phyloP scores from a whole-genome alignment of 2,329 filamentous ascomycete genomes.

The Aspergillus ochraceus region DNA sequence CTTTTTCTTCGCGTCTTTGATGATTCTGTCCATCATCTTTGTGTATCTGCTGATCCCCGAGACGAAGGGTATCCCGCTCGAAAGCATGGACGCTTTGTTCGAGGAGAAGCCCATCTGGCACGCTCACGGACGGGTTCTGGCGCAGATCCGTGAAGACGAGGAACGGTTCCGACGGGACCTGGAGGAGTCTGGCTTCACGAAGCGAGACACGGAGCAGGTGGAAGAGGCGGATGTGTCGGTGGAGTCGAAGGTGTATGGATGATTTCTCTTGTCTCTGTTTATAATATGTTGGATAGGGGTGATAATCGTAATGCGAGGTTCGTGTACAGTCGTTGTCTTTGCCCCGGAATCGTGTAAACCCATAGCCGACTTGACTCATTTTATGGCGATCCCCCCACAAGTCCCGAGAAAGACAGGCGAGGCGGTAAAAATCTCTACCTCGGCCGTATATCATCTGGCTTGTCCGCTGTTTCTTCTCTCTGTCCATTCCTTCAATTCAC shows the following conservation, averaged over 20 bases:
- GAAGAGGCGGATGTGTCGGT: conserved; percentile 8
- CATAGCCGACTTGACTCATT: not conserved
- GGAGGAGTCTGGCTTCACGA: conserved; percentile 15
- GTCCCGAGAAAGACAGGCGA: not conserved
- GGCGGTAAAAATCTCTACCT: not conserved
- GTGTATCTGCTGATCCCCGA: conserved; percentile 63
- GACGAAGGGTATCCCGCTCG: conserved; percentile 65
- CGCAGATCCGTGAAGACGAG: conserved; percentile 35
- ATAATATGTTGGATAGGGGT: too few species aligned
- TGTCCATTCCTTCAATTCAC: too few species aligned
- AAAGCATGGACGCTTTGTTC: conserved; percentile 65
- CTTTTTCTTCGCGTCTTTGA: conserved; percentile 66
- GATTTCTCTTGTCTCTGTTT: not conserved
- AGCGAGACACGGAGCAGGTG: conserved; percentile 12
- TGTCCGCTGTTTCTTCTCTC: too few species aligned
- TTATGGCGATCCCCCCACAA: not conserved
- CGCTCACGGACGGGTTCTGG: conserved; percentile 35
- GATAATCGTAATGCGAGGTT: too few species aligned
- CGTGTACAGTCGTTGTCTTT: too few species aligned
- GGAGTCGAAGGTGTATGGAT: not conserved
- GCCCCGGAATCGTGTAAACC: not conserved
- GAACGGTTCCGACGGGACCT: conserved; percentile 31
- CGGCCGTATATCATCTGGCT: not conserved
- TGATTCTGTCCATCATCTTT: conserved; percentile 58
- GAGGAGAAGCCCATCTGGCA: conserved; percentile 36